Conservation (phyloP, 2,329 filamentous ascomycete genomes). For the Microcyclosporella mali region DNA sequence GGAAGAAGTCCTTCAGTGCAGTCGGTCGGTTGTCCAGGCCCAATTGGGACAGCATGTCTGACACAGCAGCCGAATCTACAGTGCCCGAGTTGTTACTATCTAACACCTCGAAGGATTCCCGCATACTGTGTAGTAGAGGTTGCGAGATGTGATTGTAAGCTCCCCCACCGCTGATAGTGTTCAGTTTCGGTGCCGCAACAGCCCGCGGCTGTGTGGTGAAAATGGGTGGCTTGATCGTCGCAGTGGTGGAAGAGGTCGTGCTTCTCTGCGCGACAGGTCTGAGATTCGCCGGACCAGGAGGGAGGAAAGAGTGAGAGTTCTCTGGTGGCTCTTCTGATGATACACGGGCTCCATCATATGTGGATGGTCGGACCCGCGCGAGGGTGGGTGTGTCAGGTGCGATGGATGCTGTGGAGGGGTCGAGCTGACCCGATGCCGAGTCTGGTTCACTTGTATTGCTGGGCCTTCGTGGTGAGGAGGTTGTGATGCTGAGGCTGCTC, state of each 20-base stretch:
- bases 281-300: slow-evolving; percentile 29
- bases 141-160: slow-evolving; percentile 66
- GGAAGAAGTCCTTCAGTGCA: slow-evolving; percentile 77
- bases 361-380: slow-evolving; percentile 6
- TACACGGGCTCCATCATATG: slow-evolving; percentile 12
- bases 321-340: slow-evolving; percentile 17
- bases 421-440: slow-evolving; percentile 4
- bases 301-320: slow-evolving; percentile 23
- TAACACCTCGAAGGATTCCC: slow-evolving; percentile 89
- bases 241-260: slow-evolving; percentile 29
- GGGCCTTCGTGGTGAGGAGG: slow-evolving; percentile 17
- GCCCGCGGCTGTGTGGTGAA: slow-evolving; percentile 12
- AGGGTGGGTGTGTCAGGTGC: slow-evolving; percentile 5
- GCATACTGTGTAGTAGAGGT: slow-evolving; percentile 75
- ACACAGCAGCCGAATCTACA: slow-evolving; percentile 75
- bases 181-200: slow-evolving; percentile 14
- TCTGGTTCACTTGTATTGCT: slow-evolving; percentile 17
- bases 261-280: slow-evolving; percentile 36
- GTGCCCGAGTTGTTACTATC: slow-evolving; percentile 82
- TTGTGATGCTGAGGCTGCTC: slow-evolving; percentile 26
- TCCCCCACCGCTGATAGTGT: slow-evolving; percentile 12
- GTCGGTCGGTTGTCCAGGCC: slow-evolving; percentile 68
- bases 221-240: slow-evolving; percentile 21
- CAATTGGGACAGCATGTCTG: slow-evolving; percentile 79
- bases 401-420: slow-evolving; percentile 5